Percentiles rank a stretch among this genome's conserved stretches.
Evolutionary conservation across 768 basidiomycete species (phyloP).

Genomic region (Termitomyces heimii): DNA sequence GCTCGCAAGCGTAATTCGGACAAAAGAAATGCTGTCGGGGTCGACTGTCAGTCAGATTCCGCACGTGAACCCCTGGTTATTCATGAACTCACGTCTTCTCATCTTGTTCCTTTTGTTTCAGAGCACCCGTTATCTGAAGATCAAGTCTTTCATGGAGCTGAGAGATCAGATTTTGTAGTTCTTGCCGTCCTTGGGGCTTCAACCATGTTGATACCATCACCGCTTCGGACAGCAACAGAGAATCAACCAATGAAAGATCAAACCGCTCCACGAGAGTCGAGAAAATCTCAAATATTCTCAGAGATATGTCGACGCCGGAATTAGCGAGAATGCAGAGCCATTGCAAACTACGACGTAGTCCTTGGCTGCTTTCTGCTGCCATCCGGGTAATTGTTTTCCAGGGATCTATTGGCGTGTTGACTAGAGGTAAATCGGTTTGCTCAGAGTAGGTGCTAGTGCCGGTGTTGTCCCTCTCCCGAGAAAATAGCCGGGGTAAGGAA

Average conservation of each 20-base stretch:
- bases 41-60: neutral
- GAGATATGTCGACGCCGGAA: conserved; percentile 62
- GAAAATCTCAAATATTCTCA: conserved; percentile 43
- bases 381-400: conserved; percentile 44
- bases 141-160: conserved; percentile 40
- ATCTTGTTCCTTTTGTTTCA: conserved; percentile 23
- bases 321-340: conserved; percentile 59
- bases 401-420: conserved; percentile 38
- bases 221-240: conserved; percentile 46
- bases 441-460: conserved; percentile 31
- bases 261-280: conserved; percentile 32
- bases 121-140: conserved; percentile 28
- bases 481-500: conserved; percentile 53
- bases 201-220: conserved; percentile 57
- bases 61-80: neutral
- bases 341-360: conserved; percentile 40
- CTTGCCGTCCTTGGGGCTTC: conserved; percentile 50
- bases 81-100: conserved; percentile 29
- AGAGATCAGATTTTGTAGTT: conserved; percentile 46
- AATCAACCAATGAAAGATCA: conserved; percentile 35
- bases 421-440: conserved; percentile 20
- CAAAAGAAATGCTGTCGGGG: conserved; percentile 33
- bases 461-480: conserved; percentile 40
- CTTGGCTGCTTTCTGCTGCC: conserved; percentile 34
- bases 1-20: conserved; percentile 54